Percentiles rank a stretch among this genome's conserved stretches.
Evolutionary conservation across 2,329 filamentous ascomycete species (phyloP).

Genomic region (Lecanicillium sp.): DNA sequence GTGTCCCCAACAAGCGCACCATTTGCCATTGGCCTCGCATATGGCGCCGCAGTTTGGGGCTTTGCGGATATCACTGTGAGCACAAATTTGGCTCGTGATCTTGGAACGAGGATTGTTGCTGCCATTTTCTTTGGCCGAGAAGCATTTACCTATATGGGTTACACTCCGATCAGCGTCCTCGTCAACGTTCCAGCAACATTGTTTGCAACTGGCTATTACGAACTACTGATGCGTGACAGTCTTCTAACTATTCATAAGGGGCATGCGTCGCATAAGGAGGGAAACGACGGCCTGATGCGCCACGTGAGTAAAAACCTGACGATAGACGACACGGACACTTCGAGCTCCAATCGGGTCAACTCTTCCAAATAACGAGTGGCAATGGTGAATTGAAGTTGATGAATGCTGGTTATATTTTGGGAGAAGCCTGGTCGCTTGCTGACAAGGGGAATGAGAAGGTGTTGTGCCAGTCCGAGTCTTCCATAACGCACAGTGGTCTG

Average conservation of each 20-base stretch:
- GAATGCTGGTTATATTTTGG: no score
- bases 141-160: conserved; percentile 22
- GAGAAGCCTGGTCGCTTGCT: no score
- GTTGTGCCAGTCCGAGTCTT: no score
- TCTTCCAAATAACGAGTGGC: no score
- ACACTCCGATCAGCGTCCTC: conserved; percentile 45
- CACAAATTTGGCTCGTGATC: conserved; percentile 50
- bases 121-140: conserved; percentile 39
- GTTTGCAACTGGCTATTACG: conserved; percentile 46
- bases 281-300: conserved; percentile 13
- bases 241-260: conserved; percentile 42
- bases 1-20: conserved; percentile 37
- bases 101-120: conserved; percentile 51
- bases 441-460: no score
- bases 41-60: conserved; percentile 46
- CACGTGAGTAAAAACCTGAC: conserved; percentile 9
- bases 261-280: conserved; percentile 24
- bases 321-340: conserved; percentile 1
- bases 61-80: conserved; percentile 47
- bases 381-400: no score
- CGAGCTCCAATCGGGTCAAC: background rate
- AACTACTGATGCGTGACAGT: conserved; percentile 45
- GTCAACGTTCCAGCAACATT: conserved; percentile 51
- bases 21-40: conserved; percentile 48
- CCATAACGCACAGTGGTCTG: no score